Percentiles rank a stretch among this genome's conserved stretches.
Evolutionary conservation across 495 filamentous ascomycete genomes (phyloP).

Genomic region (Aspergillus nidulans): DNA sequence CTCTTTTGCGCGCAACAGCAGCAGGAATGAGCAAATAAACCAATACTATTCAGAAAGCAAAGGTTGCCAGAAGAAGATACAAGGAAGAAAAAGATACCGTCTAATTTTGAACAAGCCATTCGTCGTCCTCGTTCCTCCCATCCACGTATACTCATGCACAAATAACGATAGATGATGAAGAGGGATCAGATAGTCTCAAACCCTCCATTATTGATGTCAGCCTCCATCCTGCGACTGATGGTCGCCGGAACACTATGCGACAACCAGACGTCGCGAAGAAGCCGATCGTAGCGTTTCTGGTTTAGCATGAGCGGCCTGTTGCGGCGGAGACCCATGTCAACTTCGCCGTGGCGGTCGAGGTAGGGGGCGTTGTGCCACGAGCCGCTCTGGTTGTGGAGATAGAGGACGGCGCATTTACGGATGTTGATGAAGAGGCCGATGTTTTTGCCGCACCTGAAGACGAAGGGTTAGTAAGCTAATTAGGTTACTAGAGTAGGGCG

Average conservation of each 20-base stretch:
- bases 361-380: slow-evolving; percentile 87
- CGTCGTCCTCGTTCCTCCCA: not conserved
- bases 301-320: slow-evolving; percentile 85
- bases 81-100: not conserved
- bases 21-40: not conserved
- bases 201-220: slow-evolving; percentile 91
- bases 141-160: not conserved
- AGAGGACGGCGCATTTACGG: slow-evolving; percentile 85
- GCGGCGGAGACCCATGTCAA: slow-evolving; percentile 77
- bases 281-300: slow-evolving; percentile 85
- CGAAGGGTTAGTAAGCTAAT: slow-evolving; percentile 10
- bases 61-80: not conserved
- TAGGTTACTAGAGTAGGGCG: not conserved
- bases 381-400: slow-evolving; percentile 74
- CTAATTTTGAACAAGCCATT: not conserved
- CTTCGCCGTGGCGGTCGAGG: slow-evolving; percentile 91
- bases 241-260: slow-evolving; percentile 81
- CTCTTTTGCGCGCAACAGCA: no score
- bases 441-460: slow-evolving; percentile 72
- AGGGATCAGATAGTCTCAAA: slow-evolving; percentile 78
- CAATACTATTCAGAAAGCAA: not conserved
- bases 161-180: not conserved
- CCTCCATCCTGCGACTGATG: slow-evolving; percentile 84
- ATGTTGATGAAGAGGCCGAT: slow-evolving; percentile 94
- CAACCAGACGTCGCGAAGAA: slow-evolving; percentile 83